Conservation (phyloP, 495 filamentous ascomycete species). For the Penicillium canescens region DNA sequence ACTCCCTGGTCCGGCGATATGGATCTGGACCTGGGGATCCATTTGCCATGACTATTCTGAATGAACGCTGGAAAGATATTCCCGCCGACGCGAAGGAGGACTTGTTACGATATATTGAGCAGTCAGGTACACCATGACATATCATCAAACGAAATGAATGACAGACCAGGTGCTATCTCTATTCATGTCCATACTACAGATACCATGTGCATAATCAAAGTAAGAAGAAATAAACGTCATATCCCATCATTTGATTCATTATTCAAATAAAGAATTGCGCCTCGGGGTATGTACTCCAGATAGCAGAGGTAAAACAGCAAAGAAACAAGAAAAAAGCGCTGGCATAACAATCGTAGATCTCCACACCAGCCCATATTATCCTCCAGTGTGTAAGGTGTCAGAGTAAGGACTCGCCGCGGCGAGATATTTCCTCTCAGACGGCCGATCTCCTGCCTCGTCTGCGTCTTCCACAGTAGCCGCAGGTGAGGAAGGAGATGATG, state of each 20-base stretch:
- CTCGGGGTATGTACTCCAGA: slow-evolving; percentile 8
- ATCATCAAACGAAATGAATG: not conserved
- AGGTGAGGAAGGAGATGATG: slow-evolving; percentile 85
- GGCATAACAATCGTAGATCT: slow-evolving; percentile 6
- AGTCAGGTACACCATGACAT: not conserved
- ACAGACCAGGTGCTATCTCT: not conserved
- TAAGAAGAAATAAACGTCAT: not conserved
- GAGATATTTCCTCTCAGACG: slow-evolving; percentile 14
- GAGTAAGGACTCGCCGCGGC: not conserved
- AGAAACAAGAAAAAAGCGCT: not conserved
- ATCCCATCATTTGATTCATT: not conserved
- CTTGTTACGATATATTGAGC: slow-evolving; percentile 21
- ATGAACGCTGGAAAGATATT: slow-evolving; percentile 36
- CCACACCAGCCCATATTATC: not conserved
- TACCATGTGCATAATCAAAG: not conserved
- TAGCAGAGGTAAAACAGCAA: not conserved
- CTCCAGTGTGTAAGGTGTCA: not conserved
- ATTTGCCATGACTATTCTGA: slow-evolving; percentile 32
- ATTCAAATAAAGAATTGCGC: slow-evolving; percentile 1
- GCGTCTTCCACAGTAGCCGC: slow-evolving; percentile 57
- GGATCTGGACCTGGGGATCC: slow-evolving; percentile 30
- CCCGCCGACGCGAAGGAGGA: slow-evolving; percentile 16
- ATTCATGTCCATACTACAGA: not conserved
- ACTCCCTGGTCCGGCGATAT: slow-evolving; percentile 27
- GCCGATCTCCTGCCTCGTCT: slow-evolving; percentile 29